These are phyloP conservation scores for Corylus heterophylla DNA, from an alignment of 306 rosid species.

Conservation along the genomic window DNA sequence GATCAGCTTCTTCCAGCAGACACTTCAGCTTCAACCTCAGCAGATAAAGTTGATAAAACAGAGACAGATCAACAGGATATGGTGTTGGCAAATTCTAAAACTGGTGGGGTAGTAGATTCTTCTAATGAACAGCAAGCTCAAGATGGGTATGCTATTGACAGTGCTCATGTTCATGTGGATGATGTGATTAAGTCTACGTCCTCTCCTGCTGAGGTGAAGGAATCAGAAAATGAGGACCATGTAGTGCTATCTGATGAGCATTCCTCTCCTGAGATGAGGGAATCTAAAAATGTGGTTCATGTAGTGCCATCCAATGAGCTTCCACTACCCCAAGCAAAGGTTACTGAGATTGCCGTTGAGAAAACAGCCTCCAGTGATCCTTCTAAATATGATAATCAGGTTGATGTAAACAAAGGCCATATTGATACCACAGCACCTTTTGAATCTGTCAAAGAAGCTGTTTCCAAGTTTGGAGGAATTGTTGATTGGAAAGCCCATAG, in stretches of 20 bases:
- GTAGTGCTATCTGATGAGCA: neutral
- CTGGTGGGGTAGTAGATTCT: conserved; percentile 24
- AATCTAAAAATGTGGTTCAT: conserved; percentile 25
- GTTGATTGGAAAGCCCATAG: conserved; percentile 99
- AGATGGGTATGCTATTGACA: conserved; percentile 25
- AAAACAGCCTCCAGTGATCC: conserved; percentile 38
- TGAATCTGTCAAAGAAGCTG: conserved; percentile 98
- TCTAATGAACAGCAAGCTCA: conserved; percentile 27
- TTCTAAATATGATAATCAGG: conserved; percentile 36
- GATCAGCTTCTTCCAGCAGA: conserved; percentile 34
- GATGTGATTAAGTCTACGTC: conserved; percentile 23
- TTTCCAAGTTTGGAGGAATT: conserved; percentile 96
- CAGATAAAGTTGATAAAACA: conserved; percentile 23
- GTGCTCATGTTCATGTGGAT: conserved; percentile 21
- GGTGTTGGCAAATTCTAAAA: conserved; percentile 31
- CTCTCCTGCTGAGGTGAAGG: conserved; percentile 40
- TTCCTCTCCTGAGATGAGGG: conserved; percentile 41
- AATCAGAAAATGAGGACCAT: neutral
- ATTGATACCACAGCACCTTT: conserved; percentile 93
- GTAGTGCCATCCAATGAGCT: conserved; percentile 21
- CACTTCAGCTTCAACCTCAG: conserved; percentile 37
- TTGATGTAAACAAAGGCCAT: conserved; percentile 51
- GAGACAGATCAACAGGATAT: conserved; percentile 28
- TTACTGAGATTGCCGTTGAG: conserved; percentile 15
- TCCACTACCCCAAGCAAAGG: conserved; percentile 25